Percentiles rank a stretch among this genome's conserved stretches.
These are phyloP conservation scores for Miamiensis avidus DNA, from an alignment of 169 alveolate species.

Conservation along the genomic window DNA sequence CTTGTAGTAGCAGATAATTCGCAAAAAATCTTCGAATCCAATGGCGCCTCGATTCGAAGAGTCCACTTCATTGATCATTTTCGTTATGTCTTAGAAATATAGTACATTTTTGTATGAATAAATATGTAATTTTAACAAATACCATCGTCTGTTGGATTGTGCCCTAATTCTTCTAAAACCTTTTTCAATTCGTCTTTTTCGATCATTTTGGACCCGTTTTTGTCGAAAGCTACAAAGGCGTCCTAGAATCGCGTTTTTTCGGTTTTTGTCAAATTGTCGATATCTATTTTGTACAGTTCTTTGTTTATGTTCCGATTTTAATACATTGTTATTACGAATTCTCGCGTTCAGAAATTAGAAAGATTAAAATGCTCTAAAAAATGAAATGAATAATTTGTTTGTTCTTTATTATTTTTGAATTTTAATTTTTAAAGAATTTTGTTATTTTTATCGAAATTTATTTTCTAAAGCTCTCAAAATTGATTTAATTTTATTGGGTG, in stretches of 20 bases:
- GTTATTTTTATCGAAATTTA: too few relatives aligned
- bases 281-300: constrained; percentile 4
- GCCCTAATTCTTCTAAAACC: constrained; percentile 48
- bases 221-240: constrained; percentile 44
- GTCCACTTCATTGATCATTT: constrained; percentile 45
- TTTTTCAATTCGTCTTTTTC: constrained; percentile 46
- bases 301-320: background rate
- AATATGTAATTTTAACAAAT: too few relatives aligned
- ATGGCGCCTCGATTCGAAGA: constrained; percentile 42
- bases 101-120: too few relatives aligned
- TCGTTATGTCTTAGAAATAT: constrained; percentile 19
- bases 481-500: too few relatives aligned
- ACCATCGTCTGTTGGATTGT: constrained; percentile 21
- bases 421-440: too few relatives aligned
- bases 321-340: too few relatives aligned
- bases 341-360: too few relatives aligned
- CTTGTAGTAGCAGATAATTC: constrained; percentile 34
- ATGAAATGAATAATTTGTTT: background rate
- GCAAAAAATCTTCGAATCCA: constrained; percentile 35
- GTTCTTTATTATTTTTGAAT: too few relatives aligned
- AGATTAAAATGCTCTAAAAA: too few relatives aligned
- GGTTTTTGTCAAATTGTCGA: constrained; percentile 20
- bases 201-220: constrained; percentile 38
- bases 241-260: constrained; percentile 34
- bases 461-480: too few relatives aligned